phyloP scores from a whole-genome alignment of 257 asterid genomes.

The Solanum etuberosum region DNA sequence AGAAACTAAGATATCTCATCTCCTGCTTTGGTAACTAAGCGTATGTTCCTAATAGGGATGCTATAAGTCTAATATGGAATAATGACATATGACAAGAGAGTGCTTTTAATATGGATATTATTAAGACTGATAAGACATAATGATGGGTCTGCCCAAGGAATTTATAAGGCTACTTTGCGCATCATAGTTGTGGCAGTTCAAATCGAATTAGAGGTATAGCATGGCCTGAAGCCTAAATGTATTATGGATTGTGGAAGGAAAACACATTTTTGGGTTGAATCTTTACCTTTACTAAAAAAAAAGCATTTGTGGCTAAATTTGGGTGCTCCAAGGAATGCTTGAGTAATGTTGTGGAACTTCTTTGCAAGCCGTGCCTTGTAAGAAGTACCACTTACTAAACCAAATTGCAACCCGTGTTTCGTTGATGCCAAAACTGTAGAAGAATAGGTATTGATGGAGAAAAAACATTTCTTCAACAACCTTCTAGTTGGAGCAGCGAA shows the following conservation, averaged over 20 bases:
- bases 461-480: not conserved
- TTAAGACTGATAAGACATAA: not conserved
- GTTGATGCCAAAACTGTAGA: not conserved
- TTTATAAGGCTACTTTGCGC: not conserved
- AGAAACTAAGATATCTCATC: not conserved
- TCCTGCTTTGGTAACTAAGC: not conserved
- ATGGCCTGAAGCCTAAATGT: not conserved
- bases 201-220: not conserved
- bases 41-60: not conserved
- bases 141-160: not conserved
- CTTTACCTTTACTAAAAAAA: not conserved
- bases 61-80: not conserved
- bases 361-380: not conserved
- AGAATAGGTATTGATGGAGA: not conserved
- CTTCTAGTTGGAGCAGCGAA: not conserved
- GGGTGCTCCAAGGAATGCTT: not conserved
- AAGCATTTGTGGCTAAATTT: not conserved
- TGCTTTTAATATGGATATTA: not conserved
- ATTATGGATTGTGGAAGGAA: not conserved
- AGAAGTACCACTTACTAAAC: not conserved
- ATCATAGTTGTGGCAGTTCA: not conserved
- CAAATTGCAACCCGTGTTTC: not conserved
- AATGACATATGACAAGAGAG: not conserved
- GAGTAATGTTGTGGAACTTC: not conserved
- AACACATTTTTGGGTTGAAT: not conserved